Base-by-base conservation (phyloP, 106 monocot genomes). In the Narthecium ossifragum region DNA sequence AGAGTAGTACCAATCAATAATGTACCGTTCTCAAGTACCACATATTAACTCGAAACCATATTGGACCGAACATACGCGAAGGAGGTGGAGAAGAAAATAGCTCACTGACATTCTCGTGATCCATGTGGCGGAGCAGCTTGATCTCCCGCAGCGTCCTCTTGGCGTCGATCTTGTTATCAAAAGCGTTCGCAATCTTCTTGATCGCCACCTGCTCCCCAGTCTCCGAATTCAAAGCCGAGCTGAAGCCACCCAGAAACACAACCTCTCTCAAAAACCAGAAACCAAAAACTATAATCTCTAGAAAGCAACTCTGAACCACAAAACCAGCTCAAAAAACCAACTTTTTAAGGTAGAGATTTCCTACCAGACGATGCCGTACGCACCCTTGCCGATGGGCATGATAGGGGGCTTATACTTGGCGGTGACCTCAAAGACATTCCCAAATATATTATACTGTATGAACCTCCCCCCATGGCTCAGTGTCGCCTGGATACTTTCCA, bases 141-240 rank as follows among this genome's bases (percentile, higher is more conserved):
- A 94, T 94, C 75, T 94, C 93, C 26, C 93, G 58, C 30, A 94
- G 67, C 22, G 93, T 94, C 75, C 93, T 82, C 83, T 94, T 94
- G 20, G 93, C 89, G 21, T 94, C 93, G 33, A 94, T 89, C 77
- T 73, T 94, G 59, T 94, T 94, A 48, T 94, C 93, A 52, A 94
- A 94, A 8, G 93, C 89, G 47, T 89, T 94, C 14, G 83, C 93
- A 31, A 94, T 94, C 79, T 94, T 94, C 82, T 94, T 94, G 60
- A 94, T 83, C 24, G 93, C 93, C 57, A 94, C 89, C 57, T 94
- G 89, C 75, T 94, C 93, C 9, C 80, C 85, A 17, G 93, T 94
- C 75, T 94, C 93, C 62, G 74, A 75, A 68, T 94, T 94, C 58
- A 80, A 75, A 54, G 93, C 79, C 54, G 93, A 94, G 70, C 88